A percentile compares a stretch with the other conserved stretches of the same genome.
Conservation (phyloP, 106 monocot species). For the Dendrobium catenatum region DNA sequence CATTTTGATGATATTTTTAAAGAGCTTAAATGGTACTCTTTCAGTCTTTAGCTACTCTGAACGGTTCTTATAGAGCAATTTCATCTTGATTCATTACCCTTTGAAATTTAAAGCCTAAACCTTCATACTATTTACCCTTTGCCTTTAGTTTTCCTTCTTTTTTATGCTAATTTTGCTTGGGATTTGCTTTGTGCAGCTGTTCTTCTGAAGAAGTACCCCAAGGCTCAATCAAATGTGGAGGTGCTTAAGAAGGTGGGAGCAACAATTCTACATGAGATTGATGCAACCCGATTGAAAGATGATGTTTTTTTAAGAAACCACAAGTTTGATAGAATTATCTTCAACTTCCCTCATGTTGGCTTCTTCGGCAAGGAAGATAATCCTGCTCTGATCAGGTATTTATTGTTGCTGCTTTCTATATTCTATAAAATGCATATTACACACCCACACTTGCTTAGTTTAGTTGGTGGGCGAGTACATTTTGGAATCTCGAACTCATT, state of each 20-base stretch:
- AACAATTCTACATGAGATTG: slow-evolving; percentile 34
- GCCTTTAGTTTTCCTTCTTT: not conserved
- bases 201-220: slow-evolving; percentile 27
- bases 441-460: too few species aligned
- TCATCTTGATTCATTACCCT: too few species aligned
- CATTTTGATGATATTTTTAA: too few species aligned
- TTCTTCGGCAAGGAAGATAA: slow-evolving; percentile 30
- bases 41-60: too few species aligned
- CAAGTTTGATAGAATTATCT: slow-evolving; percentile 53
- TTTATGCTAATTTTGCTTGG: too few species aligned
- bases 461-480: too few species aligned
- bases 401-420: not conserved
- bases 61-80: too few species aligned
- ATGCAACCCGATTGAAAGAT: slow-evolving; percentile 39
- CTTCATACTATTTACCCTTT: too few species aligned
- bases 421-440: too few species aligned
- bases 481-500: too few species aligned
- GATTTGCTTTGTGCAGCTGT: not conserved
- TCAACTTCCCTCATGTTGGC: slow-evolving; percentile 66
- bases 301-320: slow-evolving; percentile 23
- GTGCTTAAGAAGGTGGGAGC: slow-evolving; percentile 34
- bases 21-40: too few species aligned
- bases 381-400: slow-evolving; percentile 17
- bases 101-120: too few species aligned
- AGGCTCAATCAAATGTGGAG: slow-evolving; percentile 35